Evolutionary conservation across 257 asterid species (phyloP).

Genomic region (Solanum virginianum): DNA sequence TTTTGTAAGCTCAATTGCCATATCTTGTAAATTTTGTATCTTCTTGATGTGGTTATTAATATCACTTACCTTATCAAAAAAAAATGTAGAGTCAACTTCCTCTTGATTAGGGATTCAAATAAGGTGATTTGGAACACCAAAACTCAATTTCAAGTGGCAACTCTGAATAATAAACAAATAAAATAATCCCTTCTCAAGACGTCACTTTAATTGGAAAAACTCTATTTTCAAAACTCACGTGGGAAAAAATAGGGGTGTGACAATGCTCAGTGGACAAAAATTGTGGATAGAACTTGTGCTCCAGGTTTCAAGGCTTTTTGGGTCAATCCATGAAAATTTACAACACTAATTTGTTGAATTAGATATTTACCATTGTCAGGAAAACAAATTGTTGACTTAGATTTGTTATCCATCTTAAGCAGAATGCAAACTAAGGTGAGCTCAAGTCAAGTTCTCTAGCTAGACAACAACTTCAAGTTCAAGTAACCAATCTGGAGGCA

Average conservation of each 20-base stretch:
- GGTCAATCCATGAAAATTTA: not conserved
- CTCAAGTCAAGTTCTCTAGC: not conserved
- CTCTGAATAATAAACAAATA: too few relatives aligned
- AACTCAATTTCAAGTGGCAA: too few relatives aligned
- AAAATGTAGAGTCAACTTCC: too few relatives aligned
- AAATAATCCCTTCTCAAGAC: too few relatives aligned
- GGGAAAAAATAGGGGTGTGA: too few relatives aligned
- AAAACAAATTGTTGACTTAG: not conserved
- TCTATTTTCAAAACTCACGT: rapidly evolving
- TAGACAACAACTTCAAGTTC: not conserved
- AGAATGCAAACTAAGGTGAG: not conserved
- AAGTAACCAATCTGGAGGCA: not conserved
- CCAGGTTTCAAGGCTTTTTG: not conserved
- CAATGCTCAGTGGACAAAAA: not conserved
- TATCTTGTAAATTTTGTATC: too few relatives aligned
- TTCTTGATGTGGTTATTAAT: too few relatives aligned
- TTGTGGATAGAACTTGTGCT: not conserved
- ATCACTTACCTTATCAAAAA: too few relatives aligned
- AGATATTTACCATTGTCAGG: not conserved
- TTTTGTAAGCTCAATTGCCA: too few relatives aligned
- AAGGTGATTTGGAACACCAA: too few relatives aligned
- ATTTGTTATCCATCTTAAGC: not conserved
- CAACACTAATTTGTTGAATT: not conserved
- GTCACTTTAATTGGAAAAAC: too few relatives aligned
- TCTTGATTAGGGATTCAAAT: too few relatives aligned